Conservation (phyloP, 2,329 filamentous ascomycete genomes). For the Aschersonia sp. region DNA sequence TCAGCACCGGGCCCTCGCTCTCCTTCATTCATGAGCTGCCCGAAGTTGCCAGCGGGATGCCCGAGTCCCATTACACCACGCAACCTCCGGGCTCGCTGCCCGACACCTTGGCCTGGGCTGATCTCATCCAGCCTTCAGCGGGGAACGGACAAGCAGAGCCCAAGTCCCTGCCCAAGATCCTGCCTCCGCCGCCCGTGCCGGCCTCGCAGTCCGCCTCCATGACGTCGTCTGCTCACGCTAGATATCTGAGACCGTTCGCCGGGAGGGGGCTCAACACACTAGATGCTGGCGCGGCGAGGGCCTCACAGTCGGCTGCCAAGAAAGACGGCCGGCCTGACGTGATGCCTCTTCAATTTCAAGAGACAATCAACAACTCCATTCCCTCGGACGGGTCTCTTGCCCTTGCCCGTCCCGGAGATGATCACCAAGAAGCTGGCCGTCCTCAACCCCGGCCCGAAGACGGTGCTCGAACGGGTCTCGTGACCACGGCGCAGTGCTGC, state of each 20-base stretch:
- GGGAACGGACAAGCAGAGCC: constrained; percentile 20
- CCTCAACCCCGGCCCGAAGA: not conserved
- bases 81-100: constrained; percentile 30
- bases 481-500: constrained; percentile 6
- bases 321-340: not conserved
- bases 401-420: constrained; percentile 7
- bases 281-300: constrained; percentile 14
- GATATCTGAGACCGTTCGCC: constrained; percentile 39
- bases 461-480: constrained; percentile 13
- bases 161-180: too few relatives aligned
- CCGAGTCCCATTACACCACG: constrained; percentile 11
- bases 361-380: not conserved
- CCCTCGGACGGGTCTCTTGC: constrained; percentile 11
- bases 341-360: not conserved
- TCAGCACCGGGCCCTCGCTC: constrained; percentile 15
- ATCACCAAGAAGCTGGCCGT: not conserved
- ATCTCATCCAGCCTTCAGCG: constrained; percentile 24
- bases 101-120: constrained; percentile 40
- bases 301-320: constrained; percentile 2
- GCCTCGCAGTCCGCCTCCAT: constrained; percentile 38
- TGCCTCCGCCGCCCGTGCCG: constrained; percentile 33
- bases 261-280: constrained; percentile 42
- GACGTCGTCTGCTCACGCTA: constrained; percentile 32
- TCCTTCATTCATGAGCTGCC: constrained; percentile 20
- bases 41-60: constrained; percentile 7